A percentile compares a stretch with the other conserved stretches of the same genome.
Evolutionary conservation across 2,329 filamentous ascomycete species (phyloP).

Genomic region (Ophiostoma perfectum): DNA sequence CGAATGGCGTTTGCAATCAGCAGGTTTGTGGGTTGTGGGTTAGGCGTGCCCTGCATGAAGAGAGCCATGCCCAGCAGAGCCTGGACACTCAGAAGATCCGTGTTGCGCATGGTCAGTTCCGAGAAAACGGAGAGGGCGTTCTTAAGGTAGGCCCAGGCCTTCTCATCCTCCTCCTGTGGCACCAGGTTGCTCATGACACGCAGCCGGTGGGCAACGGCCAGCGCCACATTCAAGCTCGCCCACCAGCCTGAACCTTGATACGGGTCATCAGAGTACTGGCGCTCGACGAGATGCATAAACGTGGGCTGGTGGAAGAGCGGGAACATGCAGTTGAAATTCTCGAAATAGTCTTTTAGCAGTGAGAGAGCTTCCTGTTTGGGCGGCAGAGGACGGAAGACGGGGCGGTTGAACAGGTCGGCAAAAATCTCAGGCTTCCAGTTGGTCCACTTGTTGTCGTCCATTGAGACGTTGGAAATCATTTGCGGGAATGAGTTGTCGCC

Average conservation of each 20-base stretch:
- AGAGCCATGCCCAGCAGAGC: constrained; percentile 88
- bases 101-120: constrained; percentile 92
- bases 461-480: constrained; percentile 87
- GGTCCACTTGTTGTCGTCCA: constrained; percentile 92
- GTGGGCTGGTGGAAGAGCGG: constrained; percentile 95
- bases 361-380: constrained; percentile 82
- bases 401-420: constrained; percentile 80
- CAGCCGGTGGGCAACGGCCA: constrained; percentile 89
- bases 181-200: constrained; percentile 94
- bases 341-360: constrained; percentile 87
- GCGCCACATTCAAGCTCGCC: constrained; percentile 88
- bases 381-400: constrained; percentile 76
- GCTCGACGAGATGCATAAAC: constrained; percentile 94
- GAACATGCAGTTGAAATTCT: constrained; percentile 99
- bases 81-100: constrained; percentile 89
- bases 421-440: constrained; percentile 99
- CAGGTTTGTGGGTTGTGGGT: constrained; percentile 89
- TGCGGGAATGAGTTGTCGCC: constrained; percentile 92
- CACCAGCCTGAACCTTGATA: constrained; percentile 97
- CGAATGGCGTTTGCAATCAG: constrained; percentile 86
- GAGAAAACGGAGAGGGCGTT: constrained; percentile 92
- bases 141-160: constrained; percentile 93
- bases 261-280: constrained; percentile 86
- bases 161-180: constrained; percentile 83
- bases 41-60: constrained; percentile 93